Conservation (phyloP, 202 grass and related monocot genomes). For the Schoenoplectus tabernaemontani region DNA sequence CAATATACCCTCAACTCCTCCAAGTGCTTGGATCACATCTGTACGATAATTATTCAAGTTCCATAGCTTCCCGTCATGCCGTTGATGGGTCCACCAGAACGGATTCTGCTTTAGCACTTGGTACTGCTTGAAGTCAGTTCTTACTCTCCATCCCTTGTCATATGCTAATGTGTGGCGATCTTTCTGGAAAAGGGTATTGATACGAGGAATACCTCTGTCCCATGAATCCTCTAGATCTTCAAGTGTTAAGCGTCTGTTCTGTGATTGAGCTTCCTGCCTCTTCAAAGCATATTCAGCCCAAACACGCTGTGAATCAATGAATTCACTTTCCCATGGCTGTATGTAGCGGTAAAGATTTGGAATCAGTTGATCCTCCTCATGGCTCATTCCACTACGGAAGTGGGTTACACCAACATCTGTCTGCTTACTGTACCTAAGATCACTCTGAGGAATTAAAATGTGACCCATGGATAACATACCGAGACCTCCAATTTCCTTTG, state of each 20-base stretch:
- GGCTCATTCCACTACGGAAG: slow-evolving; percentile 98
- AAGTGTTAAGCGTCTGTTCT: slow-evolving; percentile 87
- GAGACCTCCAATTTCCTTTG: slow-evolving; percentile 96
- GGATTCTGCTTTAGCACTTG: slow-evolving; percentile 99
- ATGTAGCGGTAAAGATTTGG: slow-evolving; percentile 98
- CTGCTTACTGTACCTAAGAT: slow-evolving; percentile 88
- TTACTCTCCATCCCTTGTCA: slow-evolving; percentile 95
- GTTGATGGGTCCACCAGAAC: slow-evolving; percentile 99
- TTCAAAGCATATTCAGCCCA: slow-evolving; percentile 99
- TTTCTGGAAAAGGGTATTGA: slow-evolving; percentile 98
- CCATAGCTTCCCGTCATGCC: slow-evolving; percentile 96
- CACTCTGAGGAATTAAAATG: slow-evolving; percentile 96
- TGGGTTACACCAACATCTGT: slow-evolving; percentile 98
- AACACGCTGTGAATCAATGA: slow-evolving; percentile 97
- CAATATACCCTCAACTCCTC: slow-evolving; percentile 96
- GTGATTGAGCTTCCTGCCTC: slow-evolving; percentile 95
- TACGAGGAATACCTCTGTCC: slow-evolving; percentile 97
- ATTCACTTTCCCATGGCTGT: slow-evolving; percentile 98
- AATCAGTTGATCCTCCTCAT: slow-evolving; percentile 96
- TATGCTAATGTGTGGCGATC: slow-evolving; percentile 90
- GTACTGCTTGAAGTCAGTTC: slow-evolving; percentile 98
- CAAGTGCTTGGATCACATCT: slow-evolving; percentile 99
- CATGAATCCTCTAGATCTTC: slow-evolving; percentile 99
- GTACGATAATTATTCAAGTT: slow-evolving; percentile 99
- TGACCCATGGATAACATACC: slow-evolving; percentile 98